Evolutionary conservation across 768 basidiomycete genomes (phyloP).

Genomic region (Tephrocybe sp.): DNA sequence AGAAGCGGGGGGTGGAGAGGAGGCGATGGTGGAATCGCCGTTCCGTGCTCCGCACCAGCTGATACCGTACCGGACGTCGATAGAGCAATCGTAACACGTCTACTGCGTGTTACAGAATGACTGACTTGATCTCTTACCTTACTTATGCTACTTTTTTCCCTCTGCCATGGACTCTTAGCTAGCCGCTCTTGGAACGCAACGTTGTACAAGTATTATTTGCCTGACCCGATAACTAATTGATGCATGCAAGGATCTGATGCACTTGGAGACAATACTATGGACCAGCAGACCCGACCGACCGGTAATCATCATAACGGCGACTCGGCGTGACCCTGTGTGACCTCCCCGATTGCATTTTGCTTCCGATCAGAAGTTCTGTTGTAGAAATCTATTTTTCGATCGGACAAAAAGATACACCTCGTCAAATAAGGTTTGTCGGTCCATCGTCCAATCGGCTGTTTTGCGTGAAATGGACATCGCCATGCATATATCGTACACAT

Average conservation of each 20-base stretch:
- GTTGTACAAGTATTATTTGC: slow-evolving; percentile 15
- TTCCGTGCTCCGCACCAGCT: slow-evolving; percentile 32
- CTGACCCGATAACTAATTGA: slow-evolving; percentile 8
- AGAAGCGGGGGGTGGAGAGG: slow-evolving; percentile 31
- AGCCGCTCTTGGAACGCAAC: slow-evolving; percentile 14
- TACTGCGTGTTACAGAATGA: background rate
- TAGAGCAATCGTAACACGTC: slow-evolving; percentile 9
- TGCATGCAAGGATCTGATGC: slow-evolving; percentile 7
- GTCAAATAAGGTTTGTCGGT: slow-evolving; percentile 16
- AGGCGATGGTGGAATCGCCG: slow-evolving; percentile 49
- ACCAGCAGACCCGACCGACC: slow-evolving; percentile 13
- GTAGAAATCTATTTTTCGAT: slow-evolving; percentile 31
- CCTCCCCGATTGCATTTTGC: slow-evolving; percentile 21
- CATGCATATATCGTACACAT: background rate
- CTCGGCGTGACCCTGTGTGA: slow-evolving; percentile 8
- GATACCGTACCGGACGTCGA: slow-evolving; percentile 24
- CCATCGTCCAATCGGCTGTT: slow-evolving; percentile 15
- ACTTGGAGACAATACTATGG: background rate
- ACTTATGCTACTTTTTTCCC: slow-evolving; percentile 10
- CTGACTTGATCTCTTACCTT: slow-evolving; percentile 11
- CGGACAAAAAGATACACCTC: slow-evolving; percentile 16
- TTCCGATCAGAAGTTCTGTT: slow-evolving; percentile 47
- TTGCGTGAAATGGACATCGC: slow-evolving; percentile 16
- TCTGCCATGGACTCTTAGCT: slow-evolving; percentile 11
- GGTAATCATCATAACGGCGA: slow-evolving; percentile 13